These are phyloP conservation scores for Chaetomium tenue DNA, from an alignment of 495 filamentous ascomycete species.

Conservation along the genomic window DNA sequence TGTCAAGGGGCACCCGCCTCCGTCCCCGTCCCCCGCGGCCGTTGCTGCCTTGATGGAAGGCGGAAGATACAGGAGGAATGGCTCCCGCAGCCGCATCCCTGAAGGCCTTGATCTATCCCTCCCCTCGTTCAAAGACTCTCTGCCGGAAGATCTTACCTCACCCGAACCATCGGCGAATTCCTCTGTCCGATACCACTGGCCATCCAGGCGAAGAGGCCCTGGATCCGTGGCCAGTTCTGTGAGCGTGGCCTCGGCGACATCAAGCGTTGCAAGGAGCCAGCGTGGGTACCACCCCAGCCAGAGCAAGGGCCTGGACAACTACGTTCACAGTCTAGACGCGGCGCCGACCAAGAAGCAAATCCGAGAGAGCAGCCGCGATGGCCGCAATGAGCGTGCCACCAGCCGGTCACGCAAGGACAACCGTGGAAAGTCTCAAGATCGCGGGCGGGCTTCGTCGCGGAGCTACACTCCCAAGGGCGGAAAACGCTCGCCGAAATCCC, in stretches of 20 bases:
- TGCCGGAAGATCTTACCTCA: slow-evolving; percentile 52
- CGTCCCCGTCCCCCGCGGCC: slow-evolving; percentile 50
- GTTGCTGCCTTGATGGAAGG: slow-evolving; percentile 54
- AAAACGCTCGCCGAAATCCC: slow-evolving; percentile 85
- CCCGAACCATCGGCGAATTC: slow-evolving; percentile 50
- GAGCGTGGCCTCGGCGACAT: slow-evolving; percentile 35
- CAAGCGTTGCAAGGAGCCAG: slow-evolving; percentile 40
- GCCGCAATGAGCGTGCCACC: slow-evolving; percentile 49
- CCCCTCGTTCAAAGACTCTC: slow-evolving; percentile 55
- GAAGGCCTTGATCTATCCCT: slow-evolving; percentile 75
- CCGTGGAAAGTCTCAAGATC: slow-evolving; percentile 65
- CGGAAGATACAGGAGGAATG: slow-evolving; percentile 55
- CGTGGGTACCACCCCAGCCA: slow-evolving; percentile 40
- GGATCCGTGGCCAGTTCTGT: slow-evolving; percentile 50
- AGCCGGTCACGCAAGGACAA: slow-evolving; percentile 52
- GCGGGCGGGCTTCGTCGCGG: slow-evolving; percentile 61
- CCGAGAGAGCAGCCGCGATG: slow-evolving; percentile 59
- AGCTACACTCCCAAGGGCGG: slow-evolving; percentile 70
- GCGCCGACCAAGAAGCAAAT: slow-evolving; percentile 60
- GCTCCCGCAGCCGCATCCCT: slow-evolving; percentile 77
- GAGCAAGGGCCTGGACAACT: slow-evolving; percentile 72
- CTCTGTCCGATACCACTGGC: slow-evolving; percentile 45
- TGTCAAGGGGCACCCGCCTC: slow-evolving; percentile 44
- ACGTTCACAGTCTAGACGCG: slow-evolving; percentile 81
- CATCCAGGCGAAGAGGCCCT: slow-evolving; percentile 45